phyloP scores from a whole-genome alignment of 805 yeast species.

The Yarrowia bubula region DNA sequence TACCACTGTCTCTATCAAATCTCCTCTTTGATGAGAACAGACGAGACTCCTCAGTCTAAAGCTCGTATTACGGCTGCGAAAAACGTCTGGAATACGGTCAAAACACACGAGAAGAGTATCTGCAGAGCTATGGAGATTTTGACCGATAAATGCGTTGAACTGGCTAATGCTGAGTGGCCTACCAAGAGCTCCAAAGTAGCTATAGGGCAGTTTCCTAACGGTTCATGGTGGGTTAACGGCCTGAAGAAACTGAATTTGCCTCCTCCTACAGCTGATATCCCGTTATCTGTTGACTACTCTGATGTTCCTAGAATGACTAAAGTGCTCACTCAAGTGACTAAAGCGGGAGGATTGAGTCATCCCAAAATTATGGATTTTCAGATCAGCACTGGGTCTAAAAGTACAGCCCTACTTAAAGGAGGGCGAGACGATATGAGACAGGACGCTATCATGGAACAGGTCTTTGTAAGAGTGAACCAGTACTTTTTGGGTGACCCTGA shows the following conservation, averaged over 20 bases:
- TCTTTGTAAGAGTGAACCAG: constrained; percentile 78
- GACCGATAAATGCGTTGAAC: constrained; percentile 15
- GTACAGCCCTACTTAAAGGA: constrained; percentile 69
- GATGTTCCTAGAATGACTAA: constrained; percentile 48
- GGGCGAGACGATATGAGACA: constrained; percentile 91
- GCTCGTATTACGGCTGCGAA: neutral
- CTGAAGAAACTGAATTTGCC: constrained; percentile 46
- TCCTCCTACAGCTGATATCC: constrained; percentile 58
- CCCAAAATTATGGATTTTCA: constrained; percentile 71
- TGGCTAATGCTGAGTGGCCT: constrained; percentile 6
- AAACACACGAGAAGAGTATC: neutral
- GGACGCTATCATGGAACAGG: constrained; percentile 97
- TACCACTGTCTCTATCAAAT: constrained; percentile 61
- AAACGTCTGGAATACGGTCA: neutral
- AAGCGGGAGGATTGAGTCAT: constrained; percentile 86
- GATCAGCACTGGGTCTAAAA: constrained; percentile 57
- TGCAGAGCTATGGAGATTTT: neutral
- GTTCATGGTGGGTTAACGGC: constrained; percentile 7
- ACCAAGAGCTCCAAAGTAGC: neutral
- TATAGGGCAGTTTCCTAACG: neutral
- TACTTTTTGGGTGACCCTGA: constrained; percentile 57
- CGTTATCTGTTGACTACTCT: constrained; percentile 41
- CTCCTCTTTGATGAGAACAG: constrained; percentile 29
- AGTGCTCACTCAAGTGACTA: constrained; percentile 48
- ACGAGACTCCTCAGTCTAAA: neutral